phyloP scores from a whole-genome alignment of 345 rosid genomes.

The Brassica carinata region DNA sequence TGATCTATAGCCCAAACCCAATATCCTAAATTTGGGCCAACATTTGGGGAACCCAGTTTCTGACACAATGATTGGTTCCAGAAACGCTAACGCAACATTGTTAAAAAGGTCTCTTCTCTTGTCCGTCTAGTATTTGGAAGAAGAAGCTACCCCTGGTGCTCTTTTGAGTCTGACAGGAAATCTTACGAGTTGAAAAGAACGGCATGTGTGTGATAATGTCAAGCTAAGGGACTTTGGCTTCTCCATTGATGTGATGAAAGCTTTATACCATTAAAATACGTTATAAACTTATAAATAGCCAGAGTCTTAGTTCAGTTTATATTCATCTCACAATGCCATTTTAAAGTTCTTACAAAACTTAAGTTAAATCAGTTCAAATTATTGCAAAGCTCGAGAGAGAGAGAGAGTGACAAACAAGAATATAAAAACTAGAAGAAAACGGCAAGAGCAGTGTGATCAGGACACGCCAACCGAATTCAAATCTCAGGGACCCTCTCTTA shows the following conservation, averaged over 20 bases:
- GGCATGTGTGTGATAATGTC: not conserved
- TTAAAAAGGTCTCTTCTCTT: not conserved
- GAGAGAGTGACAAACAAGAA: not conserved
- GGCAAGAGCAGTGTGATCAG: not conserved
- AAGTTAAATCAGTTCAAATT: not conserved
- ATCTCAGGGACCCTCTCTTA: constrained; percentile 11
- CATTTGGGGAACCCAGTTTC: not conserved
- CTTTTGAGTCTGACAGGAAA: not conserved
- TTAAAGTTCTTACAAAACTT: not conserved
- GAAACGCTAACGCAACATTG: not conserved
- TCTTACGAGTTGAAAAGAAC: not conserved
- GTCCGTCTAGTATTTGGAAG: not conserved
- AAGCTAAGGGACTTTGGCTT: too few relatives aligned
- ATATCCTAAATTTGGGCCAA: not conserved
- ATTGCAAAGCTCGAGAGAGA: not conserved
- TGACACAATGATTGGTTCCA: not conserved
- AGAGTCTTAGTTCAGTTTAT: not conserved
- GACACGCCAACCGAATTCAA: constrained; percentile 2
- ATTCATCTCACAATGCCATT: not conserved
- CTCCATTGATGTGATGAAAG: too few relatives aligned
- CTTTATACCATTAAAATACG: not conserved
- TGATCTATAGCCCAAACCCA: not conserved
- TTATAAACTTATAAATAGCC: not conserved
- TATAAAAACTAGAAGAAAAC: not conserved
- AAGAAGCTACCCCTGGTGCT: not conserved